Percentiles rank a stretch among this genome's conserved stretches.
These are phyloP conservation scores for Solanum gracilifrons DNA, from an alignment of 257 asterid species.

Conservation along the genomic window DNA sequence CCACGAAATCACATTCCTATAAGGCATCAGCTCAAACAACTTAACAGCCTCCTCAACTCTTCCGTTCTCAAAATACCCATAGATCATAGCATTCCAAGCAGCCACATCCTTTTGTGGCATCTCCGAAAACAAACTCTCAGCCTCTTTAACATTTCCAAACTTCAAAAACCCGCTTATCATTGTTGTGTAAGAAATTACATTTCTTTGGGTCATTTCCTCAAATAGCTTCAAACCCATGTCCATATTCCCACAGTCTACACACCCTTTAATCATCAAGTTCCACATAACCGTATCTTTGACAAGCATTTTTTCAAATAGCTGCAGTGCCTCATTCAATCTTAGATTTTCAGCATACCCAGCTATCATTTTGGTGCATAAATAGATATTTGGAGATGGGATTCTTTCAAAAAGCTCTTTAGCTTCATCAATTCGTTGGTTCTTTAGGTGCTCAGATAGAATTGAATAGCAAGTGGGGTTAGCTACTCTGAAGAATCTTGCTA, in stretches of 20 bases:
- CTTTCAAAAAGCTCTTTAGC: conserved; percentile 19
- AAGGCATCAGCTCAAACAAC: conserved; percentile 50
- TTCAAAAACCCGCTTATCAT: conserved; percentile 47
- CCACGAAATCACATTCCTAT: conserved; percentile 66
- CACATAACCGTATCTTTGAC: conserved; percentile 48
- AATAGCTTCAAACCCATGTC: conserved; percentile 52
- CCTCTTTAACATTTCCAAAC: conserved; percentile 54
- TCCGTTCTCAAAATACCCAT: conserved; percentile 56
- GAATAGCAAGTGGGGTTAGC: conserved; percentile 5
- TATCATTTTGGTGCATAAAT: conserved; percentile 53
- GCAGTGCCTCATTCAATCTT: conserved; percentile 49
- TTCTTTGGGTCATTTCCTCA: conserved; percentile 58
- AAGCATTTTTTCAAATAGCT: conserved; percentile 71
- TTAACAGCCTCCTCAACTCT: conserved; percentile 43
- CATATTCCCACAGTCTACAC: conserved; percentile 43
- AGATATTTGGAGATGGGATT: conserved; percentile 34
- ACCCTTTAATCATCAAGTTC: conserved; percentile 81
- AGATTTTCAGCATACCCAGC: conserved; percentile 29
- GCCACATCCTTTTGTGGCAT: conserved; percentile 73
- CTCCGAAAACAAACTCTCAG: conserved; percentile 41
- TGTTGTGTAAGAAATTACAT: conserved; percentile 78
- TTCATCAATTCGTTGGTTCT: conserved; percentile 22
- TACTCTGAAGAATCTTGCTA: conserved; percentile 5
- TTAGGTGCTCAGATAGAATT: conserved; percentile 16
- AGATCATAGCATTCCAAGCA: conserved; percentile 74